Evolutionary conservation across 495 filamentous ascomycete species (phyloP), one percentile per base, ranked within the genome.

Genomic region (Saxophila tyrrhenica): DNA sequence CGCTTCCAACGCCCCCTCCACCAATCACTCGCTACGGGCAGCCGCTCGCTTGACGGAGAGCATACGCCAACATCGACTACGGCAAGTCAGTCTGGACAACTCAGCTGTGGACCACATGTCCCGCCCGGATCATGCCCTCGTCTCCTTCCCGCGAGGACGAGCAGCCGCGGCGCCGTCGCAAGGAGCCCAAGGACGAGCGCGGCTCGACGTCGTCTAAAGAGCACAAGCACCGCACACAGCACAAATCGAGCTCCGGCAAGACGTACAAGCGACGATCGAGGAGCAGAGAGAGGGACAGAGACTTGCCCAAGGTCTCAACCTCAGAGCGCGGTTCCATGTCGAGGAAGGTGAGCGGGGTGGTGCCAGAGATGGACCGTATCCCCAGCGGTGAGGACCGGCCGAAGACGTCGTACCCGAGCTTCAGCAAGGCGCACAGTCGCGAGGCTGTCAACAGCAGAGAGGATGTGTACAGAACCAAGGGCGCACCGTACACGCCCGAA

Each of bases 351-450:
- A 61, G 56, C 42, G 59, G 61, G 22, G 55, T 63, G 15, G 66
- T 70, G n/a, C 70, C 70, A 16, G 70, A 72, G 59, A 63, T 70
- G 66, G 68, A 71, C 32, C 62, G 70, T 3, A 62, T 67, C 1
- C 48, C 57, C 3, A 62, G 63, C 3, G 56, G 56, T 47, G 62
- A 56, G 50, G 59, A 22, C n/a, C 61, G 51, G 53, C 41, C 45
- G 10, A 87, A 77, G 71, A 67, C 86, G 21, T 83, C 88, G 13
- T 96, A 96, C 65, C 89, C 90, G 3, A 76, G 72, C 17, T 92
- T 94, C 71, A 90, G 84, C 64, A 95, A 94, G 67, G 82, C 83
- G 35, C 85, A 94, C 65, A 92, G 87, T 77, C 91, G 87, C 66
- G 88, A 94, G 65, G 75, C 79, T 46, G 73, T 94, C 38, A 72